These are phyloP conservation scores for Malus sylvestris DNA, from an alignment of 306 rosid species.

Conservation along the genomic window DNA sequence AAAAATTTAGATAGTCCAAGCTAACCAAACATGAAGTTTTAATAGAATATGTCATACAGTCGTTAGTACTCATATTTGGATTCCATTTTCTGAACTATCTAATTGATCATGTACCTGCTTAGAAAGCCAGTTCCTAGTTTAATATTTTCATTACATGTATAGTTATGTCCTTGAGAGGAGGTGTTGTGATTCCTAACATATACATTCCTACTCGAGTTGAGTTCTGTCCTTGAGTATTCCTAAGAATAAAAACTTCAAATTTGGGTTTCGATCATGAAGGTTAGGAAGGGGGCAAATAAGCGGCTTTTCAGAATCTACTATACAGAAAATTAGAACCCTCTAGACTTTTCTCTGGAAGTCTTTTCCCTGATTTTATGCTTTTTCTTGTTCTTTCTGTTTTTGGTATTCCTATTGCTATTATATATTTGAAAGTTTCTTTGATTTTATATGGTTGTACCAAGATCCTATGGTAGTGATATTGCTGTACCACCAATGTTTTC, in stretches of 20 bases:
- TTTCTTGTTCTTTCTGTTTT: background rate
- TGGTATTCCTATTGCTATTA: background rate
- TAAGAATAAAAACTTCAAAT: background rate
- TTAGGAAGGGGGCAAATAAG: background rate
- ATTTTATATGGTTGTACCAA: background rate
- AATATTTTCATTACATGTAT: background rate
- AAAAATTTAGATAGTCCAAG: background rate
- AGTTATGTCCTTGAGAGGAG: no score
- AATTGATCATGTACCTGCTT: background rate
- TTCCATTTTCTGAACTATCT: background rate
- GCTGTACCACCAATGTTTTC: conserved; percentile 24
- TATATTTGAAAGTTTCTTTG: background rate
- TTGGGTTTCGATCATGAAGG: background rate
- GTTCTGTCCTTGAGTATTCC: background rate
- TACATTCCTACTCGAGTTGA: background rate
- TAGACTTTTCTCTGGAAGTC: conserved; percentile 3
- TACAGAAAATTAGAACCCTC: background rate
- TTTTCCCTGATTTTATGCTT: background rate
- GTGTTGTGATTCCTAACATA: background rate
- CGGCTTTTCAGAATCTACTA: conserved; percentile 1
- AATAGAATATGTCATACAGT: background rate
- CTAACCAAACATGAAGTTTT: background rate
- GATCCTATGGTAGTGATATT: conserved; percentile 8
- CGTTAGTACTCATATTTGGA: background rate
- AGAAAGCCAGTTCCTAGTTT: background rate